Conservation (phyloP, 2,329 filamentous ascomycete species). For the Clarireedia sp. region DNA sequence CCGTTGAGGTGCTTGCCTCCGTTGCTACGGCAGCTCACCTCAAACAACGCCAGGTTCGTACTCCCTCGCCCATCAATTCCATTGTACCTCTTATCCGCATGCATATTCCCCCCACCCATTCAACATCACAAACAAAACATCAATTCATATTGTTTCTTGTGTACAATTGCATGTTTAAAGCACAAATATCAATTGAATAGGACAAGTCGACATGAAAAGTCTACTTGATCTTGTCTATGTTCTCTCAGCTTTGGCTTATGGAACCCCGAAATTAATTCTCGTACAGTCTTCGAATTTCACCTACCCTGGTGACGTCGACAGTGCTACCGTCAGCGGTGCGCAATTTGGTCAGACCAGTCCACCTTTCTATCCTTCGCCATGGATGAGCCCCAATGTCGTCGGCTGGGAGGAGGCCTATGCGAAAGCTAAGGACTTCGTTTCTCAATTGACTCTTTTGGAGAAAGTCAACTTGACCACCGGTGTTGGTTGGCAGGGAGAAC, state of each 20-base stretch:
- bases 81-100: too few species aligned
- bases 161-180: too few species aligned
- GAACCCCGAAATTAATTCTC: constrained; percentile 2
- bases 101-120: too few species aligned
- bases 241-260: background rate
- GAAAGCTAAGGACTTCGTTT: constrained; percentile 61
- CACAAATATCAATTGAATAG: too few species aligned
- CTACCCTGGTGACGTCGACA: constrained; percentile 2
- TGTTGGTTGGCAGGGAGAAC: constrained; percentile 34
- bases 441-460: constrained; percentile 68
- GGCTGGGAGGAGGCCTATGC: constrained; percentile 63
- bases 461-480: constrained; percentile 94
- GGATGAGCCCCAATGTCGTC: constrained; percentile 6
- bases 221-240: constrained; percentile 2
- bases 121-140: too few species aligned
- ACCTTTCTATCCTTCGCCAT: constrained; percentile 10
- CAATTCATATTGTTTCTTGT: too few species aligned
- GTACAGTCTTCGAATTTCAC: background rate
- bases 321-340: background rate
- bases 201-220: background rate
- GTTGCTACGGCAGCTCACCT: too few species aligned
- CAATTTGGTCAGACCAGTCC: constrained; percentile 5
- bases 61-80: too few species aligned
- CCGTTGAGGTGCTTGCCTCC: too few species aligned
- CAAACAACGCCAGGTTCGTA: too few species aligned